Percentiles rank a stretch among this genome's conserved stretches.
These are phyloP conservation scores for Adiantum capillusveneris DNA, from an alignment of 75 land plant genomes.

Conservation along the genomic window DNA sequence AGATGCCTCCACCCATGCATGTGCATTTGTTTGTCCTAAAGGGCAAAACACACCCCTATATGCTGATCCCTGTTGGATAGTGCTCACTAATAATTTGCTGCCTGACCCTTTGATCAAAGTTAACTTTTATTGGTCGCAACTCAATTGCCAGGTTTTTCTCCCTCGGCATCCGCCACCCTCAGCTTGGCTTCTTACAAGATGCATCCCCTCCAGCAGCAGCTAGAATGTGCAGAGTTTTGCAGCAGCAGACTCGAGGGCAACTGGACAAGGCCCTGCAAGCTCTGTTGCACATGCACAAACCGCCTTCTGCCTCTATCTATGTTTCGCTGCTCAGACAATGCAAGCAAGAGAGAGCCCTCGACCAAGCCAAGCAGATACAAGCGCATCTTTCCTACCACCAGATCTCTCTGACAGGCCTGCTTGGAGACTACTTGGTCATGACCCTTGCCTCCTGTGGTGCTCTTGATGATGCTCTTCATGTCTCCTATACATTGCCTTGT, in stretches of 20 bases:
- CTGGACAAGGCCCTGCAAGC: background rate
- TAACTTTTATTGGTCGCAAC: no score
- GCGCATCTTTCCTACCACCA: background rate
- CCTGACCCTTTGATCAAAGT: no score
- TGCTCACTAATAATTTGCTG: no score
- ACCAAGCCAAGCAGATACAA: background rate
- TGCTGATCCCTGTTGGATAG: no score
- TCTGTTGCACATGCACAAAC: background rate
- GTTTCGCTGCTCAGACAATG: background rate
- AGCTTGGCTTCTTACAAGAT: no score
- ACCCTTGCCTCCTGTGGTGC: background rate
- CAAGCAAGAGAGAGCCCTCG: background rate
- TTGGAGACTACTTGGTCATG: constrained; percentile 5
- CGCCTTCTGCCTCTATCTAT: background rate
- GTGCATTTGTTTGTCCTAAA: no score
- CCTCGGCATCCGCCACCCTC: no score
- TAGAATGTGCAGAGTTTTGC: background rate
- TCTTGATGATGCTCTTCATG: background rate
- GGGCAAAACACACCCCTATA: no score
- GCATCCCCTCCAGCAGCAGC: no score
- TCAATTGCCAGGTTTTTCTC: no score
- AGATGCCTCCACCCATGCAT: no score
- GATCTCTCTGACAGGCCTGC: background rate
- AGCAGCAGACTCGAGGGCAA: background rate
- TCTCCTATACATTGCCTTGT: background rate